Evolutionary conservation across 441 rosid species (phyloP), one percentile per base, ranked within the genome.

Genomic region (Jatropha multifida): DNA sequence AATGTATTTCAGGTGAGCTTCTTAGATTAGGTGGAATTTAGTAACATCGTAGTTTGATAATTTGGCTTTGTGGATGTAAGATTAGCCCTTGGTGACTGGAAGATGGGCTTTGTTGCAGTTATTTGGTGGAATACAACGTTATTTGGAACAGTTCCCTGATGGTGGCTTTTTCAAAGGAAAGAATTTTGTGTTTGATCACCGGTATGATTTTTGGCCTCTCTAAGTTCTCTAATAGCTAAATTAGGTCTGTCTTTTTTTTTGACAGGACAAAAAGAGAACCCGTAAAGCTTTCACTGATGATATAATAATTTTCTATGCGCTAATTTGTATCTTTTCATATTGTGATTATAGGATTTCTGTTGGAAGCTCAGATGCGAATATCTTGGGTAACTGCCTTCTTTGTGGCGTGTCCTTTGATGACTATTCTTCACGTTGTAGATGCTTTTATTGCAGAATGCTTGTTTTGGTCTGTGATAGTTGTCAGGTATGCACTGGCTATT

Each of bases 141-240:
- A 95, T 83, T 87, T 93, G 83, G 98, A 92, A 84, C 92, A 93
- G 74, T 93, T 84, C 77, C 98, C 98, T 13, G 88, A 84, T 84
- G 95, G 99, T 65, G 97, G 98, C 46, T 92, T 85, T 77, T 95
- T 92, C 83, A 88, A 86, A 85, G 99, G 99, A 78, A 95, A 95
- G 86, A 93, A 89, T 79, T 95, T 95, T 76, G 99, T 95, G 77
- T 95, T 95, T 79, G 97, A 93, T 81, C 96, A 90, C 82, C 86
- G 96, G 99, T 93, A 90, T 77, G 86, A 69, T 77, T 70, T 27
- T 48, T 46, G 40, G 61, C 37, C 41, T 54, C 48, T 49, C 41
- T 15, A 32, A 5, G 15, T 15, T 49, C 32, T 70, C 7, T 48
- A 17, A 54, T 56, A 7, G 20, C 54, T 55, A 26, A 5, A 12